Evolutionary conservation across 2,329 filamentous ascomycete genomes (phyloP).

Genomic region (Trichoderma koningiopsis): DNA sequence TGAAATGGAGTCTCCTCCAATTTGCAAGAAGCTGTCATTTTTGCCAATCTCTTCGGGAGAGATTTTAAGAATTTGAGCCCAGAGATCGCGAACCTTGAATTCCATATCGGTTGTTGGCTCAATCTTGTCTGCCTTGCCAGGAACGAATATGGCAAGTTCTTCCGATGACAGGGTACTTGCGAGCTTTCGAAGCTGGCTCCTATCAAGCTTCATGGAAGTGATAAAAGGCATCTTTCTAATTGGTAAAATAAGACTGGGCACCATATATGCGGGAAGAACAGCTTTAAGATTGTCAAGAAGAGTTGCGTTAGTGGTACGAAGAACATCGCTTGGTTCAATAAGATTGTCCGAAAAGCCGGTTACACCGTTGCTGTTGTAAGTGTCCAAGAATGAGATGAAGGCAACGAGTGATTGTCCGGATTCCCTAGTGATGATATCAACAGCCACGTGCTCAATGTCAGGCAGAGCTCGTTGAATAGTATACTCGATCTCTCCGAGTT

Average conservation of each 20-base stretch:
- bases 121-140: slow-evolving; percentile 14
- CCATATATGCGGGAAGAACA: slow-evolving; percentile 28
- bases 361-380: neutral
- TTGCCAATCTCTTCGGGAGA: slow-evolving; percentile 34
- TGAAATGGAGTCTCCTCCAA: slow-evolving; percentile 47
- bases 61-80: slow-evolving; percentile 37
- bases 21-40: slow-evolving; percentile 27
- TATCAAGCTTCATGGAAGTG: slow-evolving; percentile 28
- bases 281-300: slow-evolving; percentile 19
- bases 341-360: slow-evolving; percentile 10
- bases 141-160: slow-evolving; percentile 15
- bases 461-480: slow-evolving; percentile 3
- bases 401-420: slow-evolving; percentile 10
- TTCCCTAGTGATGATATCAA: slow-evolving; percentile 7
- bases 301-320: neutral
- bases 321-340: neutral
- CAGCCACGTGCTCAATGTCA: slow-evolving; percentile 12
- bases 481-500: slow-evolving; percentile 39
- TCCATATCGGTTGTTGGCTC: slow-evolving; percentile 29
- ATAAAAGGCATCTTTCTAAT: slow-evolving; percentile 28
- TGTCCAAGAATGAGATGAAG: slow-evolving; percentile 11
- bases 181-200: slow-evolving; percentile 12
- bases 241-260: slow-evolving; percentile 29
- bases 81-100: slow-evolving; percentile 31
- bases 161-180: slow-evolving; percentile 17